These are phyloP conservation scores for Dendrobium officinale DNA, from an alignment of 106 monocot species.

Conservation along the genomic window DNA sequence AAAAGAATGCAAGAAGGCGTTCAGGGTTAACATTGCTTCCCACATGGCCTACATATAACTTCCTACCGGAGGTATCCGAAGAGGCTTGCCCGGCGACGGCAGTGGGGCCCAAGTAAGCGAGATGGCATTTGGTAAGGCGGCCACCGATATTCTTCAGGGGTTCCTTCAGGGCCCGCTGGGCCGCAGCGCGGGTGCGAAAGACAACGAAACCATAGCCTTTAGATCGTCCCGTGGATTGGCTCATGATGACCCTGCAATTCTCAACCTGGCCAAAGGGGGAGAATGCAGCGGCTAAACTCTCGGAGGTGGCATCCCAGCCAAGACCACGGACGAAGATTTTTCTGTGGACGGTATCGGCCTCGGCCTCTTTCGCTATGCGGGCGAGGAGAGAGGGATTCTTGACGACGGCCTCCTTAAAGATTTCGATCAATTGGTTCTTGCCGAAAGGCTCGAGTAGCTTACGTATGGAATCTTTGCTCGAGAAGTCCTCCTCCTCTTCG, in stretches of 20 bases:
- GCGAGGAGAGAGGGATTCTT: slow-evolving; percentile 9
- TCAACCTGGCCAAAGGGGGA: slow-evolving; percentile 21
- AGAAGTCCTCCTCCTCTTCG: slow-evolving; percentile 10
- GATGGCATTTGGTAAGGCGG: slow-evolving; percentile 30
- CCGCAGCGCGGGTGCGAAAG: slow-evolving; percentile 32
- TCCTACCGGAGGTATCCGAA: slow-evolving; percentile 1
- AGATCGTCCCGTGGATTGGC: slow-evolving; percentile 28
- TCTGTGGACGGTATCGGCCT: slow-evolving; percentile 18
- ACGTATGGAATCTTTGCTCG: slow-evolving; percentile 10
- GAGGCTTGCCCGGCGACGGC: not conserved
- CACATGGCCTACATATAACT: slow-evolving; percentile 12
- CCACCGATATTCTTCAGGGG: slow-evolving; percentile 26
- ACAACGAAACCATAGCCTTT: slow-evolving; percentile 63
- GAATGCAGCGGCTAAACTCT: slow-evolving; percentile 16
- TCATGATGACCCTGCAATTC: slow-evolving; percentile 26
- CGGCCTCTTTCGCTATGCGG: not conserved
- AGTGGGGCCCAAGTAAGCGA: slow-evolving; percentile 29
- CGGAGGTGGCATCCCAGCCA: slow-evolving; percentile 25
- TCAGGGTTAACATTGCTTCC: not conserved
- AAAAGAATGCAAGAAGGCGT: slow-evolving; percentile 3
- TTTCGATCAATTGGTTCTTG: slow-evolving; percentile 24
- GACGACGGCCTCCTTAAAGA: slow-evolving; percentile 17
- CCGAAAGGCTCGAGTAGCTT: slow-evolving; percentile 23
- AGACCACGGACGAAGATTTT: slow-evolving; percentile 34
- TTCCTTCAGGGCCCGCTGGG: slow-evolving; percentile 31